Conservation (phyloP, 495 filamentous ascomycete genomes). For the Astrothelium subdiscretum region DNA sequence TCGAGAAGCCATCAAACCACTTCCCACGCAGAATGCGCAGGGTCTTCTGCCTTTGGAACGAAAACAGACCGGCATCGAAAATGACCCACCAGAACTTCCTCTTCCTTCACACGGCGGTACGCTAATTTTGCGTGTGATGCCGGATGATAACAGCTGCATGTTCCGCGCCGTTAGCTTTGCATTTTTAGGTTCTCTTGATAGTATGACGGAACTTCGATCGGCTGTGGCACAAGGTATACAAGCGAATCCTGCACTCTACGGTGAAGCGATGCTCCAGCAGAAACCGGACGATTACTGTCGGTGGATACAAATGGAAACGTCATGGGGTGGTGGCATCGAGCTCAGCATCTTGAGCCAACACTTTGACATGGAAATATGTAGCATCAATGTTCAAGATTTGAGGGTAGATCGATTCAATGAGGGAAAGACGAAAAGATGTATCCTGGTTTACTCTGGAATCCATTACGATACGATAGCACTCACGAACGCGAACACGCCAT, state of each 20-base stretch:
- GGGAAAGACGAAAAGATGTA: constrained; percentile 52
- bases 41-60: constrained; percentile 30
- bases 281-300: constrained; percentile 62
- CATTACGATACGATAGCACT: constrained; percentile 91
- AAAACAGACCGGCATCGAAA: constrained; percentile 26
- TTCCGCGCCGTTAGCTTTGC: constrained; percentile 81
- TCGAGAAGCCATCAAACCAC: constrained; percentile 8
- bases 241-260: constrained; percentile 56
- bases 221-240: constrained; percentile 74
- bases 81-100: constrained; percentile 59
- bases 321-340: constrained; percentile 92
- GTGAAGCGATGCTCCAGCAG: constrained; percentile 60
- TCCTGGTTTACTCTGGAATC: constrained; percentile 86
- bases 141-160: constrained; percentile 91
- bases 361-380: constrained; percentile 79
- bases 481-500: constrained; percentile 43
- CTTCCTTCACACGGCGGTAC: constrained; percentile 50
- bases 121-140: constrained; percentile 84
- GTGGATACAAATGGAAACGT: constrained; percentile 70
- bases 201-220: constrained; percentile 67
- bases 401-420: constrained; percentile 75
- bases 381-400: constrained; percentile 62
- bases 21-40: constrained; percentile 15
- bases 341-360: constrained; percentile 73
- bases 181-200: constrained; percentile 56